Evolutionary conservation across 129 eudicot species (phyloP), one percentile per base, ranked within the genome.

Genomic region (Erigeron canadensis): DNA sequence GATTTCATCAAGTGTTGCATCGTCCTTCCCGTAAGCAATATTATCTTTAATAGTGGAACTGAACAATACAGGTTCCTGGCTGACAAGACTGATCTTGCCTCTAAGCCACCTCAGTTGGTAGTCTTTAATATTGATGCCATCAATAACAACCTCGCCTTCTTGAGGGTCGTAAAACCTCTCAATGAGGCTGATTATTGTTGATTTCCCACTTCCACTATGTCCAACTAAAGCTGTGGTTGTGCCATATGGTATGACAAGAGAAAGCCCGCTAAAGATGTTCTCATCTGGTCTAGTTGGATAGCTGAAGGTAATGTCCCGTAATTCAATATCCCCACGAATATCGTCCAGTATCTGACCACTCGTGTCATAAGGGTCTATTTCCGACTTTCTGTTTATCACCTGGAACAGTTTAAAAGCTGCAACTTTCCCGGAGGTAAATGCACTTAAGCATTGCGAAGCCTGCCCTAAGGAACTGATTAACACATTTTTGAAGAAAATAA

Each of bases 31-130:
- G 37, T 89, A 89, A 0, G 85, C 84, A 54, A 89, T 89, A 58
- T 89, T 89, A 28, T 89, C 96, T 83, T 70, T 80, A 23, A 86
- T 86, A 59, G 84, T 89, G 34, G 80, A 79, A 22, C 86, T 71
- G 75, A 89, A 89, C 64, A 89, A 70, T 63, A 86, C 85, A 2
- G 96, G 93, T 72, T 89, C 96, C 71, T 89, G 96, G 80, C 96
- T 89, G 16, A 89, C 96, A 54, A 89, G 96, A 48, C 96, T 84
- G 4, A 89, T 84, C 54, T 89, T 89, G 8, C 77, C 79, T 81
- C 96, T 86, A 12, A 86, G 77, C 96, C 96, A 89, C 69, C 70
- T 84, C 10, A 86, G 82, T 43, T 89, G 86, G 62, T 72, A 84
- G n/a, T 89, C 90, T 66, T 81, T 89, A 22, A 89, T 75, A 76